Conservation (phyloP, 345 rosid genomes). For the Noccaea bulbosa region DNA sequence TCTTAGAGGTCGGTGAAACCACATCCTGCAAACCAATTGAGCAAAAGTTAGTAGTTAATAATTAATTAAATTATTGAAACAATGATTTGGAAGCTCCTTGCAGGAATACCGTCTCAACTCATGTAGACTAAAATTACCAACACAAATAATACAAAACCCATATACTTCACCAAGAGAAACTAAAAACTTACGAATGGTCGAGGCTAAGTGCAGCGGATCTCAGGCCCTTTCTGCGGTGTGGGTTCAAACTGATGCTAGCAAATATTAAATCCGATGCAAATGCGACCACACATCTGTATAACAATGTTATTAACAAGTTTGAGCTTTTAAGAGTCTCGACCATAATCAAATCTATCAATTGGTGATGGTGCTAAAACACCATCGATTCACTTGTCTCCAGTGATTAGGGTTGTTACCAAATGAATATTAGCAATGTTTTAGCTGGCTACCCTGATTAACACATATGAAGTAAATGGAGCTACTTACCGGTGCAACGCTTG, state of each 20-base stretch:
- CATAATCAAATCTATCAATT: conserved; percentile 12
- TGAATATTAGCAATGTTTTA: background rate
- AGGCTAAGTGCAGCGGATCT: conserved; percentile 71
- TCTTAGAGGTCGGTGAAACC: conserved; percentile 84
- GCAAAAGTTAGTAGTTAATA: background rate
- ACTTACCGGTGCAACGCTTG: conserved; percentile 90
- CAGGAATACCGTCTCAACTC: background rate
- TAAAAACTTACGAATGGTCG: conserved; percentile 81
- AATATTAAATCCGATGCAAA: conserved; percentile 88
- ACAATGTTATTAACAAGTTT: conserved; percentile 1
- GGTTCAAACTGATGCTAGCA: conserved; percentile 76
- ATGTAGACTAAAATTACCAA: background rate
- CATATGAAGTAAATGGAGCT: conserved; percentile 24
- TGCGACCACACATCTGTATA: conserved; percentile 88
- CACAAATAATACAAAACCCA: background rate
- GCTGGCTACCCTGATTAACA: conserved; percentile 7
- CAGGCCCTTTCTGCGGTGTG: conserved; percentile 74
- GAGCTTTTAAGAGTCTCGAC: conserved; percentile 12
- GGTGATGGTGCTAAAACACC: conserved; percentile 24
- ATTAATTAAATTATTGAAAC: background rate
- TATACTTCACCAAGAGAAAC: conserved; percentile 14
- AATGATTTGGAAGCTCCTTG: conserved; percentile 5
- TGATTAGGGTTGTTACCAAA: conserved; percentile 5
- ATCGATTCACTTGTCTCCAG: conserved; percentile 1
- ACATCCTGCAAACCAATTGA: conserved; percentile 59